Conservation (phyloP, 805 yeast genomes). For the Blastobotrys mokoenaii region DNA sequence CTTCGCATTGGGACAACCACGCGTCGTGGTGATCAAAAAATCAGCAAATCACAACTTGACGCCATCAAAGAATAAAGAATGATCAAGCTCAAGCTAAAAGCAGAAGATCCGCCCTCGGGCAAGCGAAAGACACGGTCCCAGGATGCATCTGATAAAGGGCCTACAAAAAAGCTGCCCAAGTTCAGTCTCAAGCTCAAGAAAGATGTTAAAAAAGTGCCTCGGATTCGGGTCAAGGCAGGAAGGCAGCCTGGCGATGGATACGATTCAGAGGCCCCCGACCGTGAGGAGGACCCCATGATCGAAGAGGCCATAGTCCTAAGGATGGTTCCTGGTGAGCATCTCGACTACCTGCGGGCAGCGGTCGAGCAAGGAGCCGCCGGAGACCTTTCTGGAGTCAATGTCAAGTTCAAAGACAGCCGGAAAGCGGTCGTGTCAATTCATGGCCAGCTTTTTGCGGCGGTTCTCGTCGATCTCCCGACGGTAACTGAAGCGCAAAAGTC, state of each 20-base stretch:
- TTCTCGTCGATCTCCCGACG: slow-evolving; percentile 83
- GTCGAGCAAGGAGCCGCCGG: slow-evolving; percentile 39
- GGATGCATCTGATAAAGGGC: not conserved
- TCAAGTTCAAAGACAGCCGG: slow-evolving; percentile 76
- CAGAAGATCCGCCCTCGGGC: slow-evolving; percentile 9
- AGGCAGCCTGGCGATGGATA: slow-evolving; percentile 91
- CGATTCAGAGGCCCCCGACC: slow-evolving; percentile 92
- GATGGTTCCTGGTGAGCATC: slow-evolving; percentile 53
- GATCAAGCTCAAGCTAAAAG: slow-evolving; percentile 23
- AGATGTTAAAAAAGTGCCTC: slow-evolving; percentile 25
- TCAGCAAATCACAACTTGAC: no score
- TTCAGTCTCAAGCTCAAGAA: slow-evolving; percentile 7
- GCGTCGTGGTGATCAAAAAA: no score
- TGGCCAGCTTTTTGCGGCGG: slow-evolving; percentile 67
- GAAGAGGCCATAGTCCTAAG: slow-evolving; percentile 82
- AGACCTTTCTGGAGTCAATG: slow-evolving; percentile 59
- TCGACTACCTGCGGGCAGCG: slow-evolving; percentile 67
- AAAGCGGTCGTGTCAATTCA: slow-evolving; percentile 72
- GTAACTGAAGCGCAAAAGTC: slow-evolving; percentile 81
- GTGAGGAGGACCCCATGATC: slow-evolving; percentile 87
- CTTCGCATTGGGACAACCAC: no score
- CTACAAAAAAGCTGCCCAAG: slow-evolving; percentile 4
- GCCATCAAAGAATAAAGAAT: no score
- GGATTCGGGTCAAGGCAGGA: slow-evolving; percentile 47
- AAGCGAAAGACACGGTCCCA: slow-evolving; percentile 5